A percentile compares a stretch with the other conserved stretches of the same genome.
Conservation (phyloP, 2,329 filamentous ascomycete species). For the Lecanicillium sp. region DNA sequence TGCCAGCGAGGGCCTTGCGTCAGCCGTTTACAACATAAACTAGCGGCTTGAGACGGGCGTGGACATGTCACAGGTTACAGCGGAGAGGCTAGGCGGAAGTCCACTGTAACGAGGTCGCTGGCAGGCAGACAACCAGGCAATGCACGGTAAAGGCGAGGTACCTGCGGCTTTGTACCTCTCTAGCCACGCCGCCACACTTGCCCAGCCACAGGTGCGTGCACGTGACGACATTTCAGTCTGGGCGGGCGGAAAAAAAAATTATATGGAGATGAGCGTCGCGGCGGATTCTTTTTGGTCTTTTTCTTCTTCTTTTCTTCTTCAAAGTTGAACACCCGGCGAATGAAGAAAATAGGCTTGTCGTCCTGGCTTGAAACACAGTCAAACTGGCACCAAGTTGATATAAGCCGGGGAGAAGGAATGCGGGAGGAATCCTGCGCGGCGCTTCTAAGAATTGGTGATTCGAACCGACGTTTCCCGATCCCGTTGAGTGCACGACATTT, state of each 20-base stretch:
- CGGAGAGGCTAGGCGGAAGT: not conserved
- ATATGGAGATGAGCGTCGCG: not conserved
- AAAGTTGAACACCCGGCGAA: slow-evolving; percentile 53
- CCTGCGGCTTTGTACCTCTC: not conserved
- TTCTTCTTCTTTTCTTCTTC: slow-evolving; percentile 27
- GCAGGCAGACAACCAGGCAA: too few relatives aligned
- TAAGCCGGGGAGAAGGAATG: slow-evolving; percentile 51
- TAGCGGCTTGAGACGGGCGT: not conserved
- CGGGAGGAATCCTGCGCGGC: slow-evolving; percentile 35
- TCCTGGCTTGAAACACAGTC: slow-evolving; percentile 28
- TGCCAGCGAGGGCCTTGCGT: slow-evolving; percentile 5
- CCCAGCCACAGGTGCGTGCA: slow-evolving; percentile 5
- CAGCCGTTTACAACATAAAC: not conserved
- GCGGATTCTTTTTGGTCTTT: slow-evolving; percentile 18
- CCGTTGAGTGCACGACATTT: slow-evolving; percentile 59
- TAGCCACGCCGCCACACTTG: not conserved
- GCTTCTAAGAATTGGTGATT: slow-evolving; percentile 61
- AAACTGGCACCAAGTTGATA: slow-evolving; percentile 49
- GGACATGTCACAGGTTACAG: slow-evolving; percentile 6
- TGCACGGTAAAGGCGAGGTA: too few relatives aligned
- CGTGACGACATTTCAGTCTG: too few relatives aligned
- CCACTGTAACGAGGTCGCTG: not conserved
- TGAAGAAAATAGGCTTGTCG: slow-evolving; percentile 51
- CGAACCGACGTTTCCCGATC: slow-evolving; percentile 50
- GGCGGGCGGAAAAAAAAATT: not conserved